phyloP scores from a whole-genome alignment of 768 basidiomycete species.

The Tulasnella sp. region DNA sequence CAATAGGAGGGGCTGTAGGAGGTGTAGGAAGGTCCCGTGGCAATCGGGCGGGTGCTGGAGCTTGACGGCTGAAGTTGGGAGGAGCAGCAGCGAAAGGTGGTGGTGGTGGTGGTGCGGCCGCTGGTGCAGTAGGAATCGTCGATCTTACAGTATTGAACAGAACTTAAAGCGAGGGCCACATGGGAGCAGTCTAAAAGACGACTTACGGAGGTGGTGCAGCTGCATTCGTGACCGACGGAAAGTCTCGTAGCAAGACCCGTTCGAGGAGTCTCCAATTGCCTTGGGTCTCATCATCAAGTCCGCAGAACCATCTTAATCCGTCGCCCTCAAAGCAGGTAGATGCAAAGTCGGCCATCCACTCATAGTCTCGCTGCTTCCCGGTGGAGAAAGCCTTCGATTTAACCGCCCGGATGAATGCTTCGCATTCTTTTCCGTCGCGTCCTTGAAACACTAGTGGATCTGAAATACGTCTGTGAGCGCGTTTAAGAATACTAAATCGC shows the following conservation, averaged over 20 bases:
- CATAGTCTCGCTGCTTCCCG: background rate
- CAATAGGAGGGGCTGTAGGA: background rate
- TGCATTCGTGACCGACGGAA: background rate
- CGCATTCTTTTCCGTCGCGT: background rate
- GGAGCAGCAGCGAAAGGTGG: background rate
- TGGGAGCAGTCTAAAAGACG: no score
- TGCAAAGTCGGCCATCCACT: constrained; percentile 1
- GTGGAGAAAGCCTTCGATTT: background rate
- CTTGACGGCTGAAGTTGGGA: background rate
- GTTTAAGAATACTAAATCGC: background rate
- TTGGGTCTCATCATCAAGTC: background rate
- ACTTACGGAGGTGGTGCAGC: background rate
- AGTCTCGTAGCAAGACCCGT: background rate
- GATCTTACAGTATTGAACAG: no score
- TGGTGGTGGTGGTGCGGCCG: background rate
- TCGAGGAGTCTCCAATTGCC: background rate
- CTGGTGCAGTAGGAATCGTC: background rate
- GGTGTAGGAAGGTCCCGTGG: background rate
- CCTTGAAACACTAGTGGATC: background rate
- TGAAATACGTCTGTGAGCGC: background rate
- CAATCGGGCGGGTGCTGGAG: background rate
- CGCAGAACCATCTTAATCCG: background rate
- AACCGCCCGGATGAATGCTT: background rate
- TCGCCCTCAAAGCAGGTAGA: background rate
- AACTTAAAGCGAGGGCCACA: no score